A percentile compares a stretch with the other conserved stretches of the same genome.
phyloP scores from a whole-genome alignment of 352 stramenopile species.

The Pythium brachiatum region DNA sequence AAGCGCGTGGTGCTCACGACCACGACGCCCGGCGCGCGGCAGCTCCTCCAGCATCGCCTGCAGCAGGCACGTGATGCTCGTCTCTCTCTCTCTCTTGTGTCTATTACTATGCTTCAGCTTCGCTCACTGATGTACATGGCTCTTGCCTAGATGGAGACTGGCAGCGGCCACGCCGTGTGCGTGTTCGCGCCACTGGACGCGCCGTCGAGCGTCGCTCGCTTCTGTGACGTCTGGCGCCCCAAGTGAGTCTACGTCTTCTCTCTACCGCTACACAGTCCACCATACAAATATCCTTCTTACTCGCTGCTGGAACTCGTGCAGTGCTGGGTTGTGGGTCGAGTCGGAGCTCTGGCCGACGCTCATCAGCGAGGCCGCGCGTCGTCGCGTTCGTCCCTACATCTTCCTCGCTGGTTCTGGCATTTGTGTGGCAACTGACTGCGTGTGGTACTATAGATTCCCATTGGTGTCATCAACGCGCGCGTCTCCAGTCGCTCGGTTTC shows the following conservation, averaged over 20 bases:
- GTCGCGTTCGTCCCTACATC: conserved; percentile 24
- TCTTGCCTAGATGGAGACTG: conserved; percentile 8
- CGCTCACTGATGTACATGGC: not conserved
- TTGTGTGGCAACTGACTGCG: not conserved
- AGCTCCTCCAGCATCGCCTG: conserved; percentile 36
- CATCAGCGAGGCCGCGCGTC: conserved; percentile 44
- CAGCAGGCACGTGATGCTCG: conserved; percentile 2
- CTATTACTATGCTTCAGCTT: not conserved
- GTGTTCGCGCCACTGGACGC: conserved; percentile 73
- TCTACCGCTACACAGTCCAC: no score
- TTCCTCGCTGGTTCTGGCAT: no score
- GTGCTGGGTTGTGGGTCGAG: conserved; percentile 72
- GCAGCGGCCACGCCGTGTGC: conserved; percentile 32
- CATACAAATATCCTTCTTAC: no score
- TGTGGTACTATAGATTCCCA: conserved; percentile 31
- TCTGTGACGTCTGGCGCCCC: conserved; percentile 62
- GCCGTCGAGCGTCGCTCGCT: conserved; percentile 42
- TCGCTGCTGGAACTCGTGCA: not conserved
- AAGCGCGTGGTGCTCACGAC: conserved; percentile 58
- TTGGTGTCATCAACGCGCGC: conserved; percentile 65
- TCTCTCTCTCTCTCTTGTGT: not conserved
- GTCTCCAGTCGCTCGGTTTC: conserved; percentile 51
- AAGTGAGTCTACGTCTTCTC: conserved; percentile 30
- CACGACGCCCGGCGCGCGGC: conserved; percentile 57
- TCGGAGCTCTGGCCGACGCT: conserved; percentile 82